phyloP scores from a whole-genome alignment of 2,329 filamentous ascomycete species.

The Sordariomycetes sp. region DNA sequence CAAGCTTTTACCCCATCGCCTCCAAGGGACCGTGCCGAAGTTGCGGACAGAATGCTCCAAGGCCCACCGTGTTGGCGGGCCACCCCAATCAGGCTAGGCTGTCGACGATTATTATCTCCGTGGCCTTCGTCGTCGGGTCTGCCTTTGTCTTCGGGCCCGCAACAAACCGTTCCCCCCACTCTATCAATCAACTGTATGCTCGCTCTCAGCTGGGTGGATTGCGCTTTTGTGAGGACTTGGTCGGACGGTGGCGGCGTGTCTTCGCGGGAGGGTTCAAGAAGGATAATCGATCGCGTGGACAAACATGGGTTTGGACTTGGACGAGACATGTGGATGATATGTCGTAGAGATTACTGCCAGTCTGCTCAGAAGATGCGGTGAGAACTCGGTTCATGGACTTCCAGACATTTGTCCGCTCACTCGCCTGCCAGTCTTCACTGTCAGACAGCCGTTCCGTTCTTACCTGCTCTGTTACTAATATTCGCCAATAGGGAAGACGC shows the following conservation, averaged over 20 bases:
- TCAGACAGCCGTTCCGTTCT: too few species aligned
- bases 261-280: not conserved
- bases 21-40: not conserved
- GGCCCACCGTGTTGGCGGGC: not conserved
- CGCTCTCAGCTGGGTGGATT: not conserved
- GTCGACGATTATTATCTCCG: not conserved
- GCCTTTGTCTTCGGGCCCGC: too few species aligned
- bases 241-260: not conserved
- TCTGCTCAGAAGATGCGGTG: not conserved
- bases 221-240: not conserved
- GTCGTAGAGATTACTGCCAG: not conserved
- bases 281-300: not conserved
- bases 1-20: not conserved
- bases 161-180: not conserved
- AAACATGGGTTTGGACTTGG: not conserved
- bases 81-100: not conserved
- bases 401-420: too few species aligned
- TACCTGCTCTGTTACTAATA: too few species aligned
- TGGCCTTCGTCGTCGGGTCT: not conserved
- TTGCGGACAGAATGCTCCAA: not conserved
- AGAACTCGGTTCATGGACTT: too few species aligned
- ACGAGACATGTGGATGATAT: not conserved
- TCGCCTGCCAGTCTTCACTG: too few species aligned
- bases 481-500: too few species aligned
- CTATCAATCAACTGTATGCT: not conserved